A percentile compares a stretch with the other conserved stretches of the same genome.
Evolutionary conservation across 371 early-diverging fungal species (phyloP).

Genomic region (Choanephora cucurbitarum): DNA sequence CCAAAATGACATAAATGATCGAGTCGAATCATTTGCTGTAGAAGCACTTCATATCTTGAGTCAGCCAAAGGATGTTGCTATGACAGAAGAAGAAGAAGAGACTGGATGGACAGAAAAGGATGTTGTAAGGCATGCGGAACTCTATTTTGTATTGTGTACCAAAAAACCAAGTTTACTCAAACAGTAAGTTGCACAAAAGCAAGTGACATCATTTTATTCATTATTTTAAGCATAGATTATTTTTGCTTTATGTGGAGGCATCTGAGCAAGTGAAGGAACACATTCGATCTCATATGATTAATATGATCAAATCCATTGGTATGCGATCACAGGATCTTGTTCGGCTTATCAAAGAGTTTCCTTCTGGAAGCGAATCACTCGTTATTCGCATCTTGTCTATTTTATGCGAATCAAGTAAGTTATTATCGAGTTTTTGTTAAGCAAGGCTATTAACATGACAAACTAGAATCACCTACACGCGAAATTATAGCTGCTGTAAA

Average conservation of each 20-base stretch:
- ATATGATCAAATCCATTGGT: slow-evolving; percentile 75
- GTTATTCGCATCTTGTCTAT: slow-evolving; percentile 71
- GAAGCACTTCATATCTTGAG: slow-evolving; percentile 42
- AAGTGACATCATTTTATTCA: slow-evolving; percentile 10
- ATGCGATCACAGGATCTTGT: slow-evolving; percentile 64
- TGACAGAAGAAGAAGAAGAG: slow-evolving; percentile 7
- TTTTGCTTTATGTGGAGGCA: slow-evolving; percentile 53
- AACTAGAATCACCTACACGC: slow-evolving; percentile 29
- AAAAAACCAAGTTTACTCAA: slow-evolving; percentile 42
- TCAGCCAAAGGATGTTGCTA: not conserved
- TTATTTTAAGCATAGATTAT: slow-evolving; percentile 46
- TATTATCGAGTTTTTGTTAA: not conserved
- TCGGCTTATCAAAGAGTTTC: slow-evolving; percentile 67
- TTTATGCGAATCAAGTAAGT: slow-evolving; percentile 70
- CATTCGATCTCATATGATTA: slow-evolving; percentile 67
- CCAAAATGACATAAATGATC: slow-evolving; percentile 45
- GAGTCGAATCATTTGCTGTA: slow-evolving; percentile 56
- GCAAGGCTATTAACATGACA: not conserved
- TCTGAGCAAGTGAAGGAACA: slow-evolving; percentile 57
- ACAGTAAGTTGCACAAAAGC: slow-evolving; percentile 31
- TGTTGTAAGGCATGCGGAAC: slow-evolving; percentile 43
- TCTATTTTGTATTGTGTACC: slow-evolving; percentile 45
- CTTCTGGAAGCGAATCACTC: slow-evolving; percentile 73
- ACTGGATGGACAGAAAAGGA: slow-evolving; percentile 40
- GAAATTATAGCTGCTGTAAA: slow-evolving; percentile 24